These are phyloP conservation scores for Fagus sylvatica DNA, from an alignment of 306 rosid species.

Conservation along the genomic window DNA sequence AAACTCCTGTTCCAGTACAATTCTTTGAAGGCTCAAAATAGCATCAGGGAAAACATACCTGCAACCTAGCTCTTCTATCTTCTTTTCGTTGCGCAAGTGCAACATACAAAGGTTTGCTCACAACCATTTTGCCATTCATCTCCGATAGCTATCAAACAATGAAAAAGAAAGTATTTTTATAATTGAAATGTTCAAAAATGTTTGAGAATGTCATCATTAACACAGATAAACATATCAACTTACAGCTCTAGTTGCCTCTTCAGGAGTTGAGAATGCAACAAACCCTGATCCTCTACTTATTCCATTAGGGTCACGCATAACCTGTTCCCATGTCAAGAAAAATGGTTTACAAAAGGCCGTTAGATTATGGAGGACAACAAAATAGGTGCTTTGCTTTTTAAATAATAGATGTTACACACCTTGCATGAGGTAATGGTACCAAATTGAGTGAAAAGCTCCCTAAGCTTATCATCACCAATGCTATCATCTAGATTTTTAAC, in stretches of 20 bases:
- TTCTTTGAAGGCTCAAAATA: neutral
- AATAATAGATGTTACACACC: slow-evolving; percentile 44
- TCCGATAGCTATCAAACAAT: slow-evolving; percentile 60
- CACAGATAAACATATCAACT: slow-evolving; percentile 30
- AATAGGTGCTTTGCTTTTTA: neutral
- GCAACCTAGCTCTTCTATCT: slow-evolving; percentile 97
- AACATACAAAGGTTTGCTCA: slow-evolving; percentile 92
- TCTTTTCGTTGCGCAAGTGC: slow-evolving; percentile 96
- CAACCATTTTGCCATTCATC: slow-evolving; percentile 94
- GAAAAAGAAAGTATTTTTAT: neutral
- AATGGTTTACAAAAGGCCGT: slow-evolving; percentile 5
- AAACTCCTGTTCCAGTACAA: neutral
- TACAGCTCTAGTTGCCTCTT: slow-evolving; percentile 98
- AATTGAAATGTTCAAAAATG: neutral
- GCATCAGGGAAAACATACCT: slow-evolving; percentile 52
- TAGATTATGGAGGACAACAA: slow-evolving; percentile 3
- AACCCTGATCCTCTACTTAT: slow-evolving; percentile 92
- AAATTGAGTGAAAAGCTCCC: slow-evolving; percentile 71
- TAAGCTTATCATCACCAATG: slow-evolving; percentile 69
- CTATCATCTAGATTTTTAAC: slow-evolving; percentile 82
- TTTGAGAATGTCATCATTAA: neutral
- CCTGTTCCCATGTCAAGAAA: slow-evolving; percentile 49
- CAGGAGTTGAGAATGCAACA: slow-evolving; percentile 94
- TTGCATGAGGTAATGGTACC: slow-evolving; percentile 88
- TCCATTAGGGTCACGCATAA: slow-evolving; percentile 97